Evolutionary conservation across 495 filamentous ascomycete genomes (phyloP), one percentile per base, ranked within the genome.

Genomic region (Neurospora sp.): DNA sequence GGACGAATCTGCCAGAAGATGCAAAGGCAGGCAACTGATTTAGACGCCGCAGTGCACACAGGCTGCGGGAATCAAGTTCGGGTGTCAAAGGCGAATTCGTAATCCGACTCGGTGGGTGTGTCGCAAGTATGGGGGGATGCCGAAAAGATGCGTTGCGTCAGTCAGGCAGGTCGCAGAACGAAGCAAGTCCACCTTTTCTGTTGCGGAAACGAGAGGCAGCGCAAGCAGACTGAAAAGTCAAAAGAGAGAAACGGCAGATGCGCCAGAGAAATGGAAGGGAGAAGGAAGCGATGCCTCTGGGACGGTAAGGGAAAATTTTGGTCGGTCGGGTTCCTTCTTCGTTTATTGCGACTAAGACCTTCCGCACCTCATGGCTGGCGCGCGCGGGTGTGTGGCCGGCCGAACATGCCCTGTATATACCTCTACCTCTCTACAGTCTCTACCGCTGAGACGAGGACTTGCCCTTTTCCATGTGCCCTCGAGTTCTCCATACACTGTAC

Each of bases 391-490:
- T 41, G 59, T 70, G 69, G 74, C 38, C 68, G 75, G 71, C 73
- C 53, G 53, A 65, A 27, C 27, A 16, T 65, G 53, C 53, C 75
- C 72, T 75, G 74, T 76, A 76, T 75, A 76, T 72, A 76, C 75
- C 70, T 65, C 53, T 65, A 76, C 75, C 70, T 65, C 53, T 65
- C 22, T 53, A 22, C 42, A 45, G 42, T 45, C 42, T 45, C 20
- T 27, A 53, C 45, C 20, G 45, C 20, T 59, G 48, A 59, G 48
- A 59, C 48, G 48, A 22, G 48, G 20, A 59, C 45, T 53, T 53
- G 0, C 45, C 9, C 45, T 44, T n/a, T 41, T 41, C 42, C 45
- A 53, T 53, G n/a, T 53, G 9, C 45, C 45, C 45, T 48, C 45
- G 10, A 53, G 20, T 22, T 53, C 45, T 53, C 45, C 45, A 22